Base-by-base conservation (phyloP, 192 early-diverging fungal species). In the Backusella circina region DNA sequence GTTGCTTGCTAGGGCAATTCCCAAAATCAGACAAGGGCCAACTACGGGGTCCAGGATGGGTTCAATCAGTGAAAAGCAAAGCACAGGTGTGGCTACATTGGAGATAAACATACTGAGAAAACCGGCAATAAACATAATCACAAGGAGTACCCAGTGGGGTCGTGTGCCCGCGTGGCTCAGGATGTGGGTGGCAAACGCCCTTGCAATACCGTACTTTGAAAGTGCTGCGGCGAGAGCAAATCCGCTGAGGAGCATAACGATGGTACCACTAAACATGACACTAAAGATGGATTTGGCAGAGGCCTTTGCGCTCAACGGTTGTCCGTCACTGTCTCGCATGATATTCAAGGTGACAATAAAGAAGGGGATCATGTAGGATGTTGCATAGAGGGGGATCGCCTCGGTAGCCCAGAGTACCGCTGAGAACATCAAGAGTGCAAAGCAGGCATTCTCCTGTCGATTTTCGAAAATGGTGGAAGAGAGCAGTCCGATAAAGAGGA, bases 371-470 rank as follows among this genome's bases (percentile, higher is more conserved):
- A 90, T 71, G 9, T 91, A 75, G n/a, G 91, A 84, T 7, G 92
- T 93, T 5, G 90, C 86, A 75, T 88, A 93, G 37, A 93, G 82
- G 13, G 91, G 92, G 21, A 93, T 81, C 9, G 85, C 89, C 77
- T 91, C 95, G 26, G 91, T 92, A 1, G 94, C 95, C 95, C 95
- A 97, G 33, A 97, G 79, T 39, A 90, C 80, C 38, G 93, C 93
- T 54, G 90, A 91, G 32, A 91, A 90, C 36, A 97, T 84, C 47
- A 97, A 83, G 66, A 97, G 88, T 1, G 93, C 95, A 83, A 95
- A 92, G 82, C 95, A 97, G 31, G 91, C 86, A 65, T 94, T 90
- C 82, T 95, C 90, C 77, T 93, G 92, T 0, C 54, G 78, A 26
- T 85, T 84, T 21, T 85, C 86, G 83, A 96, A 96, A 50, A 91